These are phyloP conservation scores for Aphanoascus verrucosus DNA, from an alignment of 2,329 filamentous ascomycete genomes.

Conservation along the genomic window DNA sequence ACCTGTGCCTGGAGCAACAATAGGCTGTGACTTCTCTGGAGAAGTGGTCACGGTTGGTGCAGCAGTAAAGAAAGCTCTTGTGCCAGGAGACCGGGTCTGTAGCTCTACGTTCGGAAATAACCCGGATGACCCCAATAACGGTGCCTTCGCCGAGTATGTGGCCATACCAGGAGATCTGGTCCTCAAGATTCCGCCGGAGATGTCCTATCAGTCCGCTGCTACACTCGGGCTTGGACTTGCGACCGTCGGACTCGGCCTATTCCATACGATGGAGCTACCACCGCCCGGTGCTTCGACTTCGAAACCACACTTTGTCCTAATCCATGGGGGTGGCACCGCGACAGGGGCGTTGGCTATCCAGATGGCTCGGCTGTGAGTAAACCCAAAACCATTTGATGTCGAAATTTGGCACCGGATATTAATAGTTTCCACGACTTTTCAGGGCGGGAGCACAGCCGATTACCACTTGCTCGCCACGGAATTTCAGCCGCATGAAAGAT, in stretches of 20 bases:
- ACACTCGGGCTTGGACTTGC: constrained; percentile 24
- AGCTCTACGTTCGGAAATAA: constrained; percentile 20
- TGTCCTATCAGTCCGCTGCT: constrained; percentile 26
- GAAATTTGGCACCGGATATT: background rate
- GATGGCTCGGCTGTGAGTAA: constrained; percentile 16
- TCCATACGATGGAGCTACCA: constrained; percentile 22
- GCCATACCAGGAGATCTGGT: constrained; percentile 22
- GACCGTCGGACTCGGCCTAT: constrained; percentile 26
- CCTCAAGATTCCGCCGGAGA: constrained; percentile 23
- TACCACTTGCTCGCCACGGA: constrained; percentile 27
- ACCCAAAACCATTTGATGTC: too few species aligned
- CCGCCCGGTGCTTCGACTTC: constrained; percentile 16
- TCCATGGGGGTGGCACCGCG: constrained; percentile 39
- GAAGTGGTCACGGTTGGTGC: too few species aligned
- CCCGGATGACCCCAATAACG: constrained; percentile 20
- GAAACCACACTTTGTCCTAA: constrained; percentile 27
- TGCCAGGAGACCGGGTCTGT: too few species aligned
- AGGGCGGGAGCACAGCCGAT: constrained; percentile 23
- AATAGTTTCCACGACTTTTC: background rate
- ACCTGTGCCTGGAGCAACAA: too few species aligned
- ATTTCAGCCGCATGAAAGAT: constrained; percentile 25
- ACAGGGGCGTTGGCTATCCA: constrained; percentile 33
- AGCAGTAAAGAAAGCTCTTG: too few species aligned
- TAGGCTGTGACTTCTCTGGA: too few species aligned
- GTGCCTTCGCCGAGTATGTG: constrained; percentile 33